Conservation (phyloP, 2,329 filamentous ascomycete species). For the Fusarium sp. region DNA sequence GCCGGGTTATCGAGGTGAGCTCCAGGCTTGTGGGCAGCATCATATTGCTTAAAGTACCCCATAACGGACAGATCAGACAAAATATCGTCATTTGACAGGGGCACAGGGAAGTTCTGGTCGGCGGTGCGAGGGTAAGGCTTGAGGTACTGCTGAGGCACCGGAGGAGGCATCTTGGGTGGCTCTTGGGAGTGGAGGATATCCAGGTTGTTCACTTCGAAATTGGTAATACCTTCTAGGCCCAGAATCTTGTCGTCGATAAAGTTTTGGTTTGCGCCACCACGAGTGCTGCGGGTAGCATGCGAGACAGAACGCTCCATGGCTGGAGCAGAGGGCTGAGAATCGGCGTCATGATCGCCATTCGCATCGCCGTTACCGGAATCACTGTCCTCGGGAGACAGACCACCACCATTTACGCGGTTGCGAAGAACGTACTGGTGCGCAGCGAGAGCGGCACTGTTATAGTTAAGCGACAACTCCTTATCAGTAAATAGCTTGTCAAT, state of each 20-base stretch:
- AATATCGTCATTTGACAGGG: slow-evolving; percentile 65
- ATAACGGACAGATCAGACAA: slow-evolving; percentile 69
- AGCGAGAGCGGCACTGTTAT: slow-evolving; percentile 72
- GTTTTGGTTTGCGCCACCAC: slow-evolving; percentile 65
- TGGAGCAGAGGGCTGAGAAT: slow-evolving; percentile 62
- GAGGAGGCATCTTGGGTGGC: slow-evolving; percentile 68
- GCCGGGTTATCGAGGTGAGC: slow-evolving; percentile 67
- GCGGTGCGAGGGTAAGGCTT: slow-evolving; percentile 67
- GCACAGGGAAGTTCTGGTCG: slow-evolving; percentile 68
- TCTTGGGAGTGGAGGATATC: slow-evolving; percentile 67
- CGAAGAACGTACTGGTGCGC: slow-evolving; percentile 72
- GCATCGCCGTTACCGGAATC: slow-evolving; percentile 66
- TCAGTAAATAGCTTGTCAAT: slow-evolving; percentile 79
- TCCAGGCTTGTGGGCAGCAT: slow-evolving; percentile 64
- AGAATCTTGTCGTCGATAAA: slow-evolving; percentile 69
- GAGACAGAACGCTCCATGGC: slow-evolving; percentile 74
- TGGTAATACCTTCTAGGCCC: slow-evolving; percentile 71
- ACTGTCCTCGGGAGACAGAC: slow-evolving; percentile 65
- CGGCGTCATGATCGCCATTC: slow-evolving; percentile 63
- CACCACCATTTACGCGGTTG: slow-evolving; percentile 65
- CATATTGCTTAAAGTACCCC: slow-evolving; percentile 69
- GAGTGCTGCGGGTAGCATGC: slow-evolving; percentile 73
- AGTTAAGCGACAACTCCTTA: slow-evolving; percentile 75
- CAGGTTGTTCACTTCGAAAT: slow-evolving; percentile 70
- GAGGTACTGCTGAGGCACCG: slow-evolving; percentile 69